Conservation (phyloP, 192 early-diverging fungal genomes). For the Linnemannia zychae region DNA sequence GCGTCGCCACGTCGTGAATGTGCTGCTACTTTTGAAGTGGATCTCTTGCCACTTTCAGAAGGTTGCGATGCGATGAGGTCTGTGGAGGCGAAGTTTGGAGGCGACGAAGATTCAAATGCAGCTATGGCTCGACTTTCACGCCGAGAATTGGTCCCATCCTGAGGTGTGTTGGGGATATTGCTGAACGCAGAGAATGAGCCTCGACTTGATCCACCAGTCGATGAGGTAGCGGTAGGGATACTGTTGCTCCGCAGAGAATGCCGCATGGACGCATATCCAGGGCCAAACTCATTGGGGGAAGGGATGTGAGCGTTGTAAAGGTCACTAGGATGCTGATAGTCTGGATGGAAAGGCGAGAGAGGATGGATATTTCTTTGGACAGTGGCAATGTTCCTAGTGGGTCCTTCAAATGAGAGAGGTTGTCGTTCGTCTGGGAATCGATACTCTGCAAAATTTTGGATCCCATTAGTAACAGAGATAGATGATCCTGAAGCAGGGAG, state of each 20-base stretch:
- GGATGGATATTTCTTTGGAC: constrained; percentile 36
- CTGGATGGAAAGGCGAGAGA: constrained; percentile 44
- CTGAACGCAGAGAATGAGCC: neutral
- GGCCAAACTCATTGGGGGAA: constrained; percentile 31
- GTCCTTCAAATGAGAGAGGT: neutral
- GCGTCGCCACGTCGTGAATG: neutral
- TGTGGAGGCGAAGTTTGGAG: neutral
- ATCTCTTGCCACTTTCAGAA: too few species aligned
- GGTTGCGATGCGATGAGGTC: neutral
- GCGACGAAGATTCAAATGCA: neutral
- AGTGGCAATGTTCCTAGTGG: neutral
- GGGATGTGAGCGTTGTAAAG: constrained; percentile 23
- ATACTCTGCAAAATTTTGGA: constrained; percentile 17
- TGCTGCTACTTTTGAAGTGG: neutral
- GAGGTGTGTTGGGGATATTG: constrained; percentile 17
- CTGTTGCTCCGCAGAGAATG: neutral
- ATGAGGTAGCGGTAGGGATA: neutral
- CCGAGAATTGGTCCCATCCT: constrained; percentile 22
- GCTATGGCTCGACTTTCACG: constrained; percentile 6
- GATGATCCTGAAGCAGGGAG: neutral
- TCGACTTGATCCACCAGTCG: too few species aligned
- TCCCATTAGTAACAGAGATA: neutral
- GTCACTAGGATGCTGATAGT: constrained; percentile 47
- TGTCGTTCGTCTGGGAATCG: constrained; percentile 45
- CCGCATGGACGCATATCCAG: neutral